phyloP scores from a whole-genome alignment of 208 protist genomes.

The Trypanosoma avium region DNA sequence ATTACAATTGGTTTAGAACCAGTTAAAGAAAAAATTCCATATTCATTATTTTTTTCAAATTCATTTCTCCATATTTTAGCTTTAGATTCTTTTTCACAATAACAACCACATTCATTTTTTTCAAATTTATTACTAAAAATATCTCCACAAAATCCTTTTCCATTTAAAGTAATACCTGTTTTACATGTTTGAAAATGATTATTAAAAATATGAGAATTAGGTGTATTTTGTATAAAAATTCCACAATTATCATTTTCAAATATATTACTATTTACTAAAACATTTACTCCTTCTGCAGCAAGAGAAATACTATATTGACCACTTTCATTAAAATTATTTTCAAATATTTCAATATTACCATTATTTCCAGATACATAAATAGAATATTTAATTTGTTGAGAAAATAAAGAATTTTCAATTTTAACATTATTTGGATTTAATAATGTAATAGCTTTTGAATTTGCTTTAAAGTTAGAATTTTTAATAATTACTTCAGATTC shows the following conservation, averaged over 20 bases:
- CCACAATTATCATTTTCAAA: conserved; percentile 22
- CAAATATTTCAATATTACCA: conserved; percentile 10
- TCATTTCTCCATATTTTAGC: conserved; percentile 27
- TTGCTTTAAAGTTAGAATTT: conserved; percentile 14
- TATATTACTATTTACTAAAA: conserved; percentile 19
- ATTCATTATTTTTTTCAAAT: conserved; percentile 30
- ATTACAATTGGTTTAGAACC: conserved; percentile 25
- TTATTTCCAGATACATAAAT: conserved; percentile 10
- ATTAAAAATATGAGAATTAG: conserved; percentile 21
- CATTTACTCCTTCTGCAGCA: background rate
- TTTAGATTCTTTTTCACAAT: conserved; percentile 11
- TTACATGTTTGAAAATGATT: conserved; percentile 28
- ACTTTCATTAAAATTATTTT: conserved; percentile 20
- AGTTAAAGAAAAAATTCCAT: conserved; percentile 23
- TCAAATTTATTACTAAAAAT: conserved; percentile 32
- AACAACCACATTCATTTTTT: conserved; percentile 25
- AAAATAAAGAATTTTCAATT: conserved; percentile 16
- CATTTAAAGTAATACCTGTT: conserved; percentile 20
- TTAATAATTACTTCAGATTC: conserved; percentile 6
- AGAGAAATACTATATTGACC: conserved; percentile 13
- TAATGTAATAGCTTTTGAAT: conserved; percentile 10
- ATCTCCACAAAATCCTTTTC: conserved; percentile 3
- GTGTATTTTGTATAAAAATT: conserved; percentile 12
- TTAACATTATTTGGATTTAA: conserved; percentile 1
- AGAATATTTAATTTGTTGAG: background rate